Conservation (phyloP, 2,329 filamentous ascomycete species). For the Rhinocladiella mackenziei region DNA sequence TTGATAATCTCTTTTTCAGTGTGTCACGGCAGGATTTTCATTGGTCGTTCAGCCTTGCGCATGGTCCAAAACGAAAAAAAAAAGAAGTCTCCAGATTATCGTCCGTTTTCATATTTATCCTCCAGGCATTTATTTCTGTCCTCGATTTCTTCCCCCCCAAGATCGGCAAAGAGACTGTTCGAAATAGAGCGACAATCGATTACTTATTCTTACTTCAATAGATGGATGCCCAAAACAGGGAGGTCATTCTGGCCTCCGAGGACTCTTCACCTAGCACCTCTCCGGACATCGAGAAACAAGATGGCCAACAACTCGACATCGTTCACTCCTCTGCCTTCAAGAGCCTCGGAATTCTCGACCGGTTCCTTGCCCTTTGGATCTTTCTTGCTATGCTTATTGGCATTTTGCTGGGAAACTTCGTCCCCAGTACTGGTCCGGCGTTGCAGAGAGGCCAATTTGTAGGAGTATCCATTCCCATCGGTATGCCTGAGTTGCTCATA, state of each 20-base stretch:
- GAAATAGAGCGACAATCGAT: no score
- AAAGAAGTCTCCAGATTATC: no score
- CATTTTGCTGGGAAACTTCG: conserved; percentile 72
- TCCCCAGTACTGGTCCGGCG: conserved; percentile 56
- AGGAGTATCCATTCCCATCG: conserved; percentile 64
- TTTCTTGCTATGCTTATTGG: conserved; percentile 73
- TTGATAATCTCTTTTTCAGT: background rate
- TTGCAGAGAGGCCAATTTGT: conserved; percentile 70
- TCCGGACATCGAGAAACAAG: conserved; percentile 14
- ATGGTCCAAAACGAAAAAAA: no score
- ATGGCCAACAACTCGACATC: background rate
- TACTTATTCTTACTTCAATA: background rate
- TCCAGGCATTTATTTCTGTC: background rate
- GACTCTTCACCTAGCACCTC: background rate
- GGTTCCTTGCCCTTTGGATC: conserved; percentile 68
- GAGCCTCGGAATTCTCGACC: conserved; percentile 57
- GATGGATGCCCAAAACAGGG: conserved; percentile 12
- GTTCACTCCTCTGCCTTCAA: conserved; percentile 37
- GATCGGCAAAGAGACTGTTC: no score
- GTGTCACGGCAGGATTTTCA: conserved; percentile 6
- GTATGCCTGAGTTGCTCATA: conserved; percentile 37
- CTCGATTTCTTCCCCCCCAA: no score
- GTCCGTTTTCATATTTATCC: background rate
- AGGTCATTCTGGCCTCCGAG: conserved; percentile 1
- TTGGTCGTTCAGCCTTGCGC: conserved; percentile 9